Base-by-base conservation (phyloP, 805 yeast species). In the Pichia heedii region DNA sequence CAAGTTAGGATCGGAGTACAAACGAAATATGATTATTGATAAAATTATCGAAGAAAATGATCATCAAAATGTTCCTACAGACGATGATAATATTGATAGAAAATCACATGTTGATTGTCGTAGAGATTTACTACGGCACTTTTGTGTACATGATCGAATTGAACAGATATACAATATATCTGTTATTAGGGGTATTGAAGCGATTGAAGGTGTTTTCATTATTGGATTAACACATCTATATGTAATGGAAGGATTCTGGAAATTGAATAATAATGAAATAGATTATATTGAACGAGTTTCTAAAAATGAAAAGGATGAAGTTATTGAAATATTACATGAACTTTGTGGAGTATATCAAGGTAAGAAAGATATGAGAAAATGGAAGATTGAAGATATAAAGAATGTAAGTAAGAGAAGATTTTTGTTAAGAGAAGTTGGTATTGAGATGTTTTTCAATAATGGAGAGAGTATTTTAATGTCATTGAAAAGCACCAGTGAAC, bases 111-210 rank as follows among this genome's bases (percentile, higher is more conserved):
- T 79, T 48, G 94, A 85, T 56, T 77, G 77, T 52, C 84, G 86
- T 56, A 64, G 95, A 43, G 82, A 81, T 54, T 81, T 87, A 1
- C 62, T 86, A 19, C 70, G 89, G 45, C 74, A 84, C 52, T 63
- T 87, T 43, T 78, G 66, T 51, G 71, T 76, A 41, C 84, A 84
- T 15, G 96, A 87, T 57, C 71, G 71, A 37, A 84, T 88, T 21
- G 71, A 67, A n/a, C 75, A 76, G 13, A 62, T 87, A 16, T 80
- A 85, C 80, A 87, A 87, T 56, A 78, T 84, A 1, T 77, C 89
- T 43, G 77, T 79, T 39, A 75, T 88, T 19, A 64, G 81, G 45
- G 96, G 95, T 0, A 63, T 87, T n/a, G 84, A 79, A 26, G 78
- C 88, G 2, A 66, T 73, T 16, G 95, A 86, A 54, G 84, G 90